Evolutionary conservation across 1,284 basidiomycete genomes (phyloP), one percentile per base, ranked within the genome.

Genomic region (Hemileia vastatrix): DNA sequence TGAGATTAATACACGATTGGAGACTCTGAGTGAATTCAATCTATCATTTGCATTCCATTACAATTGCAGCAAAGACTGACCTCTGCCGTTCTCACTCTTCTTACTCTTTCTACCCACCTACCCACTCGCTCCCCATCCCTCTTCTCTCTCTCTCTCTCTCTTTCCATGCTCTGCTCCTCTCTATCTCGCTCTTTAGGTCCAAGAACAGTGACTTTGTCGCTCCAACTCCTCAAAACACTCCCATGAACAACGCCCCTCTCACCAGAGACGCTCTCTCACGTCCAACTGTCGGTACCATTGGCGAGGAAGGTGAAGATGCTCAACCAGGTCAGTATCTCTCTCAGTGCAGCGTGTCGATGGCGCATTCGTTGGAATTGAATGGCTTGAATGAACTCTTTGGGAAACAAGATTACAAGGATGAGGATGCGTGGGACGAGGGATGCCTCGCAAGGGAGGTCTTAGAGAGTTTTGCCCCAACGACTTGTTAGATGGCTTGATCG

Each of bases 151-250:
- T 36, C 5, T 43, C 45, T 19, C 3, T 27, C 32, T 2, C 4
- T 36, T 49, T 18, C 6, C 27, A 4, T 8, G 6, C 21, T 43
- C 57, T 11, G 15, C 36, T 31, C 24, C 32, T 23, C n/a, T 11
- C 19, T 6, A 15, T 61, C 52, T 11, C 45, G 3, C 15, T 62
- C 18, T 48, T 43, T 33, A 4, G 64, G 68, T 67, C 64, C 69
- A 64, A 67, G 67, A 70, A 47, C 68, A 70, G 65, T 44, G 71
- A 76, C 65, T 60, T 67, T 49, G 72, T 77, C 64, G 86, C 87
- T 3, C 86, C 87, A 19, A 89, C 87, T 21, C 87, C 87, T 13
- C 85, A 87, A 76, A 89, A 89, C 80, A 88, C 87, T 13, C 87
- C 87, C 15, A 79, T 88, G 70, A 82, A 80, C 66, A 83, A 84